A percentile compares a stretch with the other conserved stretches of the same genome.
phyloP scores from a whole-genome alignment of 768 basidiomycete genomes.

The Hydnomerulius pinastri region DNA sequence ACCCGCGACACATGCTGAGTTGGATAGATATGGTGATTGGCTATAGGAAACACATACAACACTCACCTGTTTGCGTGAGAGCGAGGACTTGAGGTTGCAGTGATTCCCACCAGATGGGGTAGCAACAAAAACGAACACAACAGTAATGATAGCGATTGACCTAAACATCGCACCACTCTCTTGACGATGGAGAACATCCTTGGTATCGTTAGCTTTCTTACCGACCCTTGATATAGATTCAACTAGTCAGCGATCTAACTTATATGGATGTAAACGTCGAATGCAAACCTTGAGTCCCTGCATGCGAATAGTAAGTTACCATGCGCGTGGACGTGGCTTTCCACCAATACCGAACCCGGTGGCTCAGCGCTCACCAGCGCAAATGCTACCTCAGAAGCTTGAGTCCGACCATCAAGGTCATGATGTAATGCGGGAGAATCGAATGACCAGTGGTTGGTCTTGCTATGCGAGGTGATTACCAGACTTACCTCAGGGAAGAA shows the following conservation, averaged over 20 bases:
- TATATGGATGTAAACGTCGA: no score
- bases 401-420: background rate
- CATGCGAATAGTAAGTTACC: background rate
- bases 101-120: no score
- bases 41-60: no score
- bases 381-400: background rate
- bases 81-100: no score
- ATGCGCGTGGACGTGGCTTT: background rate
- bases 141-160: no score
- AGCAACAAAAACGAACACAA: no score
- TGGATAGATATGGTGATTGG: no score
- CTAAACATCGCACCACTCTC: no score
- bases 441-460: background rate
- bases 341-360: background rate
- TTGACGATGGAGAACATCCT: background rate
- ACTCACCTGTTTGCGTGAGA: no score
- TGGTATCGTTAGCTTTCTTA: background rate
- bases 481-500: no score
- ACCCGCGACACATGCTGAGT: no score
- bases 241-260: background rate
- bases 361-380: background rate
- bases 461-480: no score
- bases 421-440: background rate
- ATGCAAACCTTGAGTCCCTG: background rate
- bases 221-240: background rate